Evolutionary conservation across 2,329 filamentous ascomycete species (phyloP), one percentile per base, ranked within the genome.

Genomic region (Diaporthe vexans): DNA sequence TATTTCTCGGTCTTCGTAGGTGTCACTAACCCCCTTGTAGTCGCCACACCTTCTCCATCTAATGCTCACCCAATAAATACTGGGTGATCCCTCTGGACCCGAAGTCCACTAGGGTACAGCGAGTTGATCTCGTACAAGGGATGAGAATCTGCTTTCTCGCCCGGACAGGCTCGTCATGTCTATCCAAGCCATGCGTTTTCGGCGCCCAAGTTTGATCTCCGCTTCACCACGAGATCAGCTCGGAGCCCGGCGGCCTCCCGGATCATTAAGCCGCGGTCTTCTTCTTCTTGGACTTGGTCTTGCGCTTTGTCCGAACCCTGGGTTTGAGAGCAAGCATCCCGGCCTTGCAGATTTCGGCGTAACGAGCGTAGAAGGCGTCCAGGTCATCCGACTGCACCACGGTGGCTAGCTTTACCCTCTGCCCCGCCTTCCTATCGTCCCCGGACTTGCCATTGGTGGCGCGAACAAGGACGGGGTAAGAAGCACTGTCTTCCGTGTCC

Each of bases 241-340:
- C 37, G 33, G 21, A 57, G 37, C 17, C 21, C 59, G 13, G 3
- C 15, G 2, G 6, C 17, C 24, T 63, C 10, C 7, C 33, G 21
- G 10, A 33, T 21, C 19, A 40, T 24, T 37, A 70, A 56, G 73
- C 63, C 24, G 78, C 79, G 0, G 83, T 84, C 84, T 90, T 92
- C 86, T 92, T 94, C 85, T 88, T 91, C 86, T 93, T 94, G 77
- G 93, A 94, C 82, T 93, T 94, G 79, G 93, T 92, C 82, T 94
- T 94, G 86, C 92, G 92, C 88, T 94, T 96, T 84, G 93, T 97
- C 81, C 95, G 90, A 85, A 98, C 96, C 78, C 97, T 90, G 81
- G 97, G 98, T 90, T 98, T 98, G 84, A 99, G 82, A 10, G 93
- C 92, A 65, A 90, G 88, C 95, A 98, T 98, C 8, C 95, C 95